Evolutionary conservation across 2,329 filamentous ascomycete species (phyloP).

Genomic region (Pseudogymnoascus destructans): DNA sequence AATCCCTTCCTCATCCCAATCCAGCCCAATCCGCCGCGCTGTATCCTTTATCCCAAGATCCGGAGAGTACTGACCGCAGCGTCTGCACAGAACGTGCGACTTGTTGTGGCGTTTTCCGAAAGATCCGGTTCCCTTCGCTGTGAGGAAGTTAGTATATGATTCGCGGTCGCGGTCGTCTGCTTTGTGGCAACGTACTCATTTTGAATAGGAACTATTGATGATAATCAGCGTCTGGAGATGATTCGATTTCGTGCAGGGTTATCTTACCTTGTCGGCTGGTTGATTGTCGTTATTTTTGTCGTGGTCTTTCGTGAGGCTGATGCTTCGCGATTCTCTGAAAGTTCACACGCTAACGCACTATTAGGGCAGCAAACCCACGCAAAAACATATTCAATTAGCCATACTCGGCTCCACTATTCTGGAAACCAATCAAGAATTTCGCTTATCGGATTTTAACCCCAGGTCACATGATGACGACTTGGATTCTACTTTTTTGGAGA

Average conservation of each 20-base stretch:
- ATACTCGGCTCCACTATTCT: background rate
- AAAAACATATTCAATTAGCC: constrained; percentile 7
- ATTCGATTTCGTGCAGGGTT: background rate
- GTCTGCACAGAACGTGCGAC: constrained; percentile 27
- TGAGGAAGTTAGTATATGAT: constrained; percentile 17
- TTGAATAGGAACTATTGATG: constrained; percentile 20
- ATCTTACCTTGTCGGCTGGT: constrained; percentile 16
- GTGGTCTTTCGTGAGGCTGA: constrained; percentile 10
- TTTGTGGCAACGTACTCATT: constrained; percentile 23
- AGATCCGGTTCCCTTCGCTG: constrained; percentile 25
- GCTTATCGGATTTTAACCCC: background rate
- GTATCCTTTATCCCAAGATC: constrained; percentile 3
- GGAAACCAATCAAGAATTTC: background rate
- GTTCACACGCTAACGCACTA: constrained; percentile 9
- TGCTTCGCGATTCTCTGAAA: constrained; percentile 9
- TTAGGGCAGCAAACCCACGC: constrained; percentile 10
- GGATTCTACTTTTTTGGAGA: background rate
- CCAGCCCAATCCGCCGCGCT: background rate
- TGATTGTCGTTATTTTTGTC: constrained; percentile 18
- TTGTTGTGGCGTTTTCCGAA: constrained; percentile 28
- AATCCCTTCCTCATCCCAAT: constrained; percentile 1
- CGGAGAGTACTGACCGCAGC: constrained; percentile 24
- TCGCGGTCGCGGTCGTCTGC: constrained; percentile 7
- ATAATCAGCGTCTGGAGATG: constrained; percentile 11
- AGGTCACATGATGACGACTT: background rate